These are phyloP conservation scores for Kazachstania sp. DNA, from an alignment of 1,139 yeast genomes.

Conservation along the genomic window DNA sequence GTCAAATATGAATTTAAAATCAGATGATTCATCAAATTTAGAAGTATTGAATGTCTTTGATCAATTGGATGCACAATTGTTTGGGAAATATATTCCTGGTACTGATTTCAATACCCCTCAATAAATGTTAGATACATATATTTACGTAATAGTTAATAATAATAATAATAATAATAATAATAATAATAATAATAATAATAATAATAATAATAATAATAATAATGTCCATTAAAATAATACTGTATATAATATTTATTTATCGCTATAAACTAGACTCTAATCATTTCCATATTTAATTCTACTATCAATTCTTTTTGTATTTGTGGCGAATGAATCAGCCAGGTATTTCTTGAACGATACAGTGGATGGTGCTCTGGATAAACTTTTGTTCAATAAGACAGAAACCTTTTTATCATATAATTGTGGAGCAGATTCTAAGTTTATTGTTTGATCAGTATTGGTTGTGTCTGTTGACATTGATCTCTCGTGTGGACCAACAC, in stretches of 20 bases:
- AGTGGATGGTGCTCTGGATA: constrained; percentile 68
- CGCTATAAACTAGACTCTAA: neutral
- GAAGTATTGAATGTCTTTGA: constrained; percentile 71
- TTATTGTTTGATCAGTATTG: constrained; percentile 37
- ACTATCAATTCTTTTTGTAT: constrained; percentile 16
- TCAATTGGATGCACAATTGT: constrained; percentile 70
- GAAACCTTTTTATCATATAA: constrained; percentile 75
- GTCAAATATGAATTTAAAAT: neutral
- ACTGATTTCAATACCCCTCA: neutral
- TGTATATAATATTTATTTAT: neutral
- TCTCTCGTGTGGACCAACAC: constrained; percentile 34
- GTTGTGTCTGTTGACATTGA: constrained; percentile 47
- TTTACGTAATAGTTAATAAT: neutral
- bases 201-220: neutral
- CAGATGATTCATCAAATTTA: neutral
- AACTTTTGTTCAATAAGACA: constrained; percentile 60
- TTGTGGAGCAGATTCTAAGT: constrained; percentile 67
- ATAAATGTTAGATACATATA: neutral
- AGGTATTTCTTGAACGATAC: constrained; percentile 68
- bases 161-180: too few species aligned
- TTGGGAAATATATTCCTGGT: constrained; percentile 66
- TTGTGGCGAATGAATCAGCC: constrained; percentile 48
- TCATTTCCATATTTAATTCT: neutral
- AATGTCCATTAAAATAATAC: neutral
- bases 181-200: neutral